phyloP scores from a whole-genome alignment of 805 yeast species.

The Wickerhamomyces strasburgensis region DNA sequence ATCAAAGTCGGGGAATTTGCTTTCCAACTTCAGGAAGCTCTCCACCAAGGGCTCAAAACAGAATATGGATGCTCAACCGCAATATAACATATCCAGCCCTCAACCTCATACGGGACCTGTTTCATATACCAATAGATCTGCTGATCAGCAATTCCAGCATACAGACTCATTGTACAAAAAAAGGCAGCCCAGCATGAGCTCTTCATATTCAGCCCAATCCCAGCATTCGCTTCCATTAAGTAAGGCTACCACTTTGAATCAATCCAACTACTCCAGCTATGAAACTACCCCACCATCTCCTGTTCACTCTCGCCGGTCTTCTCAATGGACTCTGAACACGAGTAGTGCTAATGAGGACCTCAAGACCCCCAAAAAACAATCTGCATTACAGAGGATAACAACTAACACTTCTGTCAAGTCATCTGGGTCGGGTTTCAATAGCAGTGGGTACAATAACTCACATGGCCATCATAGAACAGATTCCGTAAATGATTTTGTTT shows the following conservation, averaged over 20 bases:
- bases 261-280: conserved; percentile 16
- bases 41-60: conserved; percentile 16
- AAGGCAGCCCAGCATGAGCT: conserved; percentile 24
- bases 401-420: conserved; percentile 18
- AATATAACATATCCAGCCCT: conserved; percentile 21
- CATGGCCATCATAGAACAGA: conserved; percentile 1
- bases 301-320: conserved; percentile 24
- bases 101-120: conserved; percentile 16
- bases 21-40: conserved; percentile 25
- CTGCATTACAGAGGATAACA: conserved; percentile 21
- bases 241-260: conserved; percentile 23
- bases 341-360: conserved; percentile 8
- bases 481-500: conserved; percentile 16
- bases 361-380: conserved; percentile 19
- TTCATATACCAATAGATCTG: conserved; percentile 2
- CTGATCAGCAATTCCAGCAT: conserved; percentile 3
- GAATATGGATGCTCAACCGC: conserved; percentile 10
- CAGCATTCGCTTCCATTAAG: conserved; percentile 24
- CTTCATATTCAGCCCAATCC: conserved; percentile 21
- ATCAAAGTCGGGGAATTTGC: conserved; percentile 20
- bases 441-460: too few species aligned
- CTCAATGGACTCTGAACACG: conserved; percentile 17
- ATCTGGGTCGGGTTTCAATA: conserved; percentile 7
- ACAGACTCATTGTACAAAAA: conserved; percentile 8
- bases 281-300: conserved; percentile 23